Evolutionary conservation across 306 rosid genomes (phyloP).

Genomic region (Senna siamea): DNA sequence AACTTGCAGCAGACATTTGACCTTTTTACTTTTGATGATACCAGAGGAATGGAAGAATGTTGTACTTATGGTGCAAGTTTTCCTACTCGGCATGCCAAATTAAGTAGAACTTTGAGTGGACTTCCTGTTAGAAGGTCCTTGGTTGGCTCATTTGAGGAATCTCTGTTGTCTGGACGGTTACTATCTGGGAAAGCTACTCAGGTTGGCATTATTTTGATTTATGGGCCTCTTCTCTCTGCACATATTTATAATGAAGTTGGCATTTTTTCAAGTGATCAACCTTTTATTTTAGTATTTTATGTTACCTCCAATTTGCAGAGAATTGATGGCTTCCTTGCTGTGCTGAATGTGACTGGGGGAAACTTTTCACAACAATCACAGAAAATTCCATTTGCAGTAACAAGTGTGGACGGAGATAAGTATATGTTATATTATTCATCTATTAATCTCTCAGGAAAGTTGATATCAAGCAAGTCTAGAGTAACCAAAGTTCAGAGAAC

Average conservation of each 20-base stretch:
- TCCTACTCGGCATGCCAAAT: slow-evolving; percentile 48
- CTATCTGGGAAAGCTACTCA: slow-evolving; percentile 59
- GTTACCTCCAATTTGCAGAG: slow-evolving; percentile 51
- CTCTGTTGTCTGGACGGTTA: slow-evolving; percentile 77
- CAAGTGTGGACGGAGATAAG: slow-evolving; percentile 82
- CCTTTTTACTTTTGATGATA: slow-evolving; percentile 43
- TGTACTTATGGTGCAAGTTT: slow-evolving; percentile 48
- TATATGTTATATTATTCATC: slow-evolving; percentile 73
- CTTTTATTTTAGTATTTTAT: slow-evolving; percentile 8
- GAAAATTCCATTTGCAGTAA: slow-evolving; percentile 82
- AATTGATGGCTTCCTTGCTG: slow-evolving; percentile 87
- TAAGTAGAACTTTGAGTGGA: slow-evolving; percentile 45
- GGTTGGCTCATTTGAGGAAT: slow-evolving; percentile 92
- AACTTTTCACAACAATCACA: slow-evolving; percentile 69
- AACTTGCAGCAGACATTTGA: slow-evolving; percentile 44
- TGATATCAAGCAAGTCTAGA: slow-evolving; percentile 55
- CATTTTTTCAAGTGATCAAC: slow-evolving; percentile 27
- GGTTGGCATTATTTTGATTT: slow-evolving; percentile 49
- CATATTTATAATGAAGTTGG: slow-evolving; percentile 30
- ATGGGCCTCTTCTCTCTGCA: slow-evolving; percentile 7
- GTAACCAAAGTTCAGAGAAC: slow-evolving; percentile 65
- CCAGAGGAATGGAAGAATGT: slow-evolving; percentile 41
- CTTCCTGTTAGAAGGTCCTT: slow-evolving; percentile 65
- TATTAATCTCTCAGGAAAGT: slow-evolving; percentile 54
- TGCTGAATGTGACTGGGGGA: slow-evolving; percentile 76